Evolutionary conservation across 768 basidiomycete genomes (phyloP), one percentile per base, ranked within the genome.

Genomic region (Udeniomyces megalosporus): DNA sequence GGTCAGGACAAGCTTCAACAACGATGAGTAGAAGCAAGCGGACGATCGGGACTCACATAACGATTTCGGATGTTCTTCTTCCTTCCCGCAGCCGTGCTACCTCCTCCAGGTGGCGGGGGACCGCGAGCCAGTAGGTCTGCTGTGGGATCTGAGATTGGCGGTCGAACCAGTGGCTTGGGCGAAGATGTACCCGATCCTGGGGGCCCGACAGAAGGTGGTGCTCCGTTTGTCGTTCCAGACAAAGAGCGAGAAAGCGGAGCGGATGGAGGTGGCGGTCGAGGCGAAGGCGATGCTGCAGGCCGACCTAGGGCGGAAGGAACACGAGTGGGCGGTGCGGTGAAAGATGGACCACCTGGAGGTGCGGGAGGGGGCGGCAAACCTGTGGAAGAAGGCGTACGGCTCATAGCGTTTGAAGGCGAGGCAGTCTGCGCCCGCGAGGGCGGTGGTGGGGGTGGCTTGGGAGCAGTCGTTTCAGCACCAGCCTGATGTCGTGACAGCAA

Each of bases 31-130:
- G n/a, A n/a, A n/a, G n/a, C n/a, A n/a, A n/a, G n/a, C n/a, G n/a
- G n/a, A n/a, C n/a, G 46, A n/a, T 2, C 15, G 10, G 5, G 17
- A 63, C 62, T 20, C 2, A 95, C 89, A 70, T 95, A 95, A 65
- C 87, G 82, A 71, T 77, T 86, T 60, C 88, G 81, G 60, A 86
- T 75, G 67, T 82, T 84, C 65, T 84, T 84, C 75, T 88, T 92
- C 45, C 67, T 65, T 42, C 38, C 38, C 14, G 69, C 72, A 28
- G 82, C 78, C 24, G 80, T 78, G 62, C 79, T 80, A 17, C 83
- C 84, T 64, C 77, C 79, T 29, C 22, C 42, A 12, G 15, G 20
- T 1, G 60, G 60, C 29, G 60, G 44, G 20, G 51, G 51, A 15
- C 35, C 32, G 17, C 60, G 35, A 20, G 51, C 53, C 22, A 61